These are phyloP conservation scores for Ajuga chamaepitys DNA, from an alignment of 257 asterid genomes.

Conservation along the genomic window DNA sequence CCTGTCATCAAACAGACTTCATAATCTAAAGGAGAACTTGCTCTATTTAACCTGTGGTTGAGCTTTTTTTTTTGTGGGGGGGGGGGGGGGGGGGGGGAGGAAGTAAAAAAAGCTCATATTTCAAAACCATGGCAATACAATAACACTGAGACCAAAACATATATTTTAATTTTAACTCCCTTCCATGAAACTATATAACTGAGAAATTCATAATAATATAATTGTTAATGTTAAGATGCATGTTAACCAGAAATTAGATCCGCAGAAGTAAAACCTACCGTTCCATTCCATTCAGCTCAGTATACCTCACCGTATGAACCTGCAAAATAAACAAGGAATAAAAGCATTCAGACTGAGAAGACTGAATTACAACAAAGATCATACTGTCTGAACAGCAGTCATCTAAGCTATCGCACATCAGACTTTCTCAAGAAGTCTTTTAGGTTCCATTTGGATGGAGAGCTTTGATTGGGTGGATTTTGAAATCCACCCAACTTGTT, in stretches of 20 bases:
- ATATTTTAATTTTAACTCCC: too few species aligned
- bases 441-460: too few species aligned
- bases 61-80: too few species aligned
- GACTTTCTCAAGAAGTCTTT: neutral
- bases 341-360: neutral
- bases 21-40: neutral
- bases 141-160: too few species aligned
- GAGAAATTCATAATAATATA: neutral
- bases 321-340: slow-evolving; percentile 30
- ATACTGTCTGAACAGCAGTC: neutral
- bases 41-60: neutral
- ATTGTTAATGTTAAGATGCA: neutral
- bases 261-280: slow-evolving; percentile 41
- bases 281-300: slow-evolving; percentile 92
- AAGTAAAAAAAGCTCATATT: too few species aligned
- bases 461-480: too few species aligned
- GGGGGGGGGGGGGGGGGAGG: too few species aligned
- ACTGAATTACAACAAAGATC: slow-evolving; percentile 11
- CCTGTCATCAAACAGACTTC: slow-evolving; percentile 40
- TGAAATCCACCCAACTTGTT: too few species aligned
- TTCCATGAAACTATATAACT: too few species aligned
- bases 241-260: slow-evolving; percentile 10
- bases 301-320: slow-evolving; percentile 99
- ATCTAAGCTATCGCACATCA: neutral
- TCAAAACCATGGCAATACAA: too few species aligned